Evolutionary conservation across 2,329 filamentous ascomycete genomes (phyloP), one percentile per base, ranked within the genome.

Genomic region (Chaetomiaceae sp.): DNA sequence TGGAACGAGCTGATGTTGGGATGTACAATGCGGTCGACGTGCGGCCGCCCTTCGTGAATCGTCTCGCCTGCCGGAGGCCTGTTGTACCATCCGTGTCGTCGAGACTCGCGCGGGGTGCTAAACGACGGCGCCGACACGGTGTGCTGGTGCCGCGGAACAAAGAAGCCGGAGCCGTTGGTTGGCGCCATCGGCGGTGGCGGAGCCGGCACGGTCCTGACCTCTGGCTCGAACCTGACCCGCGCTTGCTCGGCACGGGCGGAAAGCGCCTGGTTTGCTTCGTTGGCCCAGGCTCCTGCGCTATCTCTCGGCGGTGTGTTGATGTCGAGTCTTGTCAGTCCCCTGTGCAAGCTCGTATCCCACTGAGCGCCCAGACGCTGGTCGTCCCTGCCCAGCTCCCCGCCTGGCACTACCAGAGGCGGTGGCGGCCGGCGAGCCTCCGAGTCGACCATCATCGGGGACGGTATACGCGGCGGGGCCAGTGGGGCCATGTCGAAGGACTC

Each of bases 401-500:
- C 2, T 67, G 68, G 9, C 68, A 61, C 3, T 68, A 9, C 27
- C 3, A 31, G 27, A 31, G 27, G 59, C 0, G 71, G 49, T 15
- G 73, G 61, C 47, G 70, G 70, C 66, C 71, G 61, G 55, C 71
- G 31, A 57, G 71, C 49, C 63, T 80, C 68, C 31, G 72, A 63
- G 61, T 95, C 89, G 9, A 91, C 72, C 65, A 87, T 81, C 88
- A 94, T 91, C 0, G 90, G 88, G 48, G 88, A 91, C 2, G 82
- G 76, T 50, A 80, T 79, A 43, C 85, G 82, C 1, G 82, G 80
- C 7, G 85, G 83, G 0, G 87, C 82, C 12, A 76, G 68, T 1
- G 83, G 79, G 19, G 80, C 80, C 22, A 88, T 75, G 64, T 92
- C 90, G 63, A 96, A 96, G 15, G 89, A 95, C 67, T 95, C 90